Evolutionary conservation across 441 rosid species (phyloP).

Genomic region (Kokia cookei): DNA sequence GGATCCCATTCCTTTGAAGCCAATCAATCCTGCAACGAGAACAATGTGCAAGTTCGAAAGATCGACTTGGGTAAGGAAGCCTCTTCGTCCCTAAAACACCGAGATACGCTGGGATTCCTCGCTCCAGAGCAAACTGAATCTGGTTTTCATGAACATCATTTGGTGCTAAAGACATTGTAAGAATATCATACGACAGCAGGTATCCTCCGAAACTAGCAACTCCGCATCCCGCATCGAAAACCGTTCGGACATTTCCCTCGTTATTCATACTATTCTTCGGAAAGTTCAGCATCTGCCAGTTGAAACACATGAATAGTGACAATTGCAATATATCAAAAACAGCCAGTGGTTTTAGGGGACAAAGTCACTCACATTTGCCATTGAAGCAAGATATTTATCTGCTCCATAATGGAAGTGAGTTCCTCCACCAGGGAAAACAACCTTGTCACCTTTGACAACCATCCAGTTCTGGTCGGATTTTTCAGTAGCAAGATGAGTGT

Average conservation of each 20-base stretch:
- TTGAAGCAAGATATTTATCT: conserved; percentile 87
- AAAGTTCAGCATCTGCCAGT: conserved; percentile 87
- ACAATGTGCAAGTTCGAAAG: conserved; percentile 96
- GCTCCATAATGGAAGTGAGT: conserved; percentile 99
- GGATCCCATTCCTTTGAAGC: conserved; percentile 98
- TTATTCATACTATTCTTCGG: conserved; percentile 61
- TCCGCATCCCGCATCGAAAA: conserved; percentile 97
- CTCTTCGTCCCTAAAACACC: conserved; percentile 96
- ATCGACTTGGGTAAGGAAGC: conserved; percentile 98
- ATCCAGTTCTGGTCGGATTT: conserved; percentile 99
- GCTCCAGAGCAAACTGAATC: conserved; percentile 95
- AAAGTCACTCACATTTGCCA: conserved; percentile 70
- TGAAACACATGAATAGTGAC: conserved; percentile 5
- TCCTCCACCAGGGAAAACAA: conserved; percentile 92
- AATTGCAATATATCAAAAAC: conserved; percentile 4
- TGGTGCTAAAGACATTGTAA: conserved; percentile 92
- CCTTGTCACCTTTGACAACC: conserved; percentile 95
- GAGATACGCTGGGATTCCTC: conserved; percentile 98
- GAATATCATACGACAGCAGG: conserved; percentile 74
- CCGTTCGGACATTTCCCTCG: conserved; percentile 74
- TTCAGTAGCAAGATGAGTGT: conserved; percentile 95
- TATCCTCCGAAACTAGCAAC: conserved; percentile 99
- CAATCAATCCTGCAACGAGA: conserved; percentile 98
- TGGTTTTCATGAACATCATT: conserved; percentile 99
- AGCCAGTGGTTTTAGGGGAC: not conserved